These are phyloP conservation scores for Neonectria coccinea DNA, from an alignment of 2,329 filamentous ascomycete species.

Conservation along the genomic window DNA sequence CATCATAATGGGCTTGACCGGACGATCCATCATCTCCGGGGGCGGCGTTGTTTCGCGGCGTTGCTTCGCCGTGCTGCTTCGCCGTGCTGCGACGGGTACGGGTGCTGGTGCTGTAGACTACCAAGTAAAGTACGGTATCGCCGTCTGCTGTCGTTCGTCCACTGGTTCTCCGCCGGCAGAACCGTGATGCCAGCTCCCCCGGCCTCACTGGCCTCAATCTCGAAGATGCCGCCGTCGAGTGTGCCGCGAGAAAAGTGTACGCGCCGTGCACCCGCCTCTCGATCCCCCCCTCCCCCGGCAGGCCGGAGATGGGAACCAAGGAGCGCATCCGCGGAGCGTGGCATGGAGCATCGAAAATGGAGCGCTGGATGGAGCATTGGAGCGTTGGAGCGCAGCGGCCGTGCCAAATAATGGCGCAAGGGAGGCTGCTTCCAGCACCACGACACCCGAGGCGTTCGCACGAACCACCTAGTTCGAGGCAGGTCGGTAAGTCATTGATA, in stretches of 20 bases:
- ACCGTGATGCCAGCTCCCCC: background rate
- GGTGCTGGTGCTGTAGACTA: background rate
- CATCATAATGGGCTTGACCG: conserved; percentile 34
- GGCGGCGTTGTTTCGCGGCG: conserved; percentile 21
- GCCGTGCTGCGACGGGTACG: background rate
- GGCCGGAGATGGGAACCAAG: conserved; percentile 30
- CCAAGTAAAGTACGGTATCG: background rate
- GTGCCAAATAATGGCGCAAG: conserved; percentile 40
- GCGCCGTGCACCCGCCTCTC: conserved; percentile 30
- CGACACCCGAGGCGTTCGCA: conserved; percentile 42
- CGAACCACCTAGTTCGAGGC: conserved; percentile 45
- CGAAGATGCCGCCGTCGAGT: background rate
- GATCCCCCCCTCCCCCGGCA: conserved; percentile 27
- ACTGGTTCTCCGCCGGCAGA: conserved; percentile 18
- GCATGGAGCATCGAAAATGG: conserved; percentile 4
- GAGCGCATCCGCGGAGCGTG: conserved; percentile 24
- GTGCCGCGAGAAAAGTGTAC: conserved; percentile 17
- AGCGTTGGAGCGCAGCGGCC: conserved; percentile 24
- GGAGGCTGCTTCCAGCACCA: conserved; percentile 34
- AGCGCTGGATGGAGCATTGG: conserved; percentile 6
- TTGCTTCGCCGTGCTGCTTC: conserved; percentile 17
- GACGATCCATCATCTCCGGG: conserved; percentile 31
- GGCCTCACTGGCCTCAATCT: conserved; percentile 25
- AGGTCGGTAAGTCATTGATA: conserved; percentile 38
- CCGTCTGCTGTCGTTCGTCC: conserved; percentile 4